A percentile compares a stretch with the other conserved stretches of the same genome.
Evolutionary conservation across 2,329 filamentous ascomycete genomes (phyloP).

Genomic region (Catunica adiposa): DNA sequence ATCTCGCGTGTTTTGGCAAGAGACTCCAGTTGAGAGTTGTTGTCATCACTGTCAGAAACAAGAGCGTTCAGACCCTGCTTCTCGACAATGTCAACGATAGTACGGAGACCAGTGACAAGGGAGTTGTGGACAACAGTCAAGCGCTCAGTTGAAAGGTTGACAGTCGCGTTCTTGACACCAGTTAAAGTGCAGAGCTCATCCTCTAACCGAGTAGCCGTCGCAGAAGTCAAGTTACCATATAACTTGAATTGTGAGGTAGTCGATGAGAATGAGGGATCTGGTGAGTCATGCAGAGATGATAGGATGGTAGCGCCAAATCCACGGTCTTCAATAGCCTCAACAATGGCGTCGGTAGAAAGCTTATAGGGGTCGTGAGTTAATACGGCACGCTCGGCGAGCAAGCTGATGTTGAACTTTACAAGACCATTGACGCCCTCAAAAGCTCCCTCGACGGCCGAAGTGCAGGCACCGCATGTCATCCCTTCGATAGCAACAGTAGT

Average conservation of each 20-base stretch:
- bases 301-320: constrained; percentile 79
- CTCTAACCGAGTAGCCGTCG: constrained; percentile 57
- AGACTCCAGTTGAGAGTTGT: constrained; percentile 90
- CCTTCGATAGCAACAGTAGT: constrained; percentile 85
- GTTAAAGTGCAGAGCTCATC: constrained; percentile 43
- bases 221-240: constrained; percentile 60
- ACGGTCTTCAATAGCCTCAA: constrained; percentile 70
- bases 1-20: constrained; percentile 94
- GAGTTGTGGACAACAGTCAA: constrained; percentile 60
- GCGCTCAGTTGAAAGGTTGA: constrained; percentile 59
- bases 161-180: constrained; percentile 56
- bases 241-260: constrained; percentile 64
- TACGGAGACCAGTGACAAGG: constrained; percentile 57
- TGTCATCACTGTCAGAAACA: constrained; percentile 81
- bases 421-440: constrained; percentile 65
- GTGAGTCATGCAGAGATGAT: constrained; percentile 49
- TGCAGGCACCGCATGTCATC: constrained; percentile 97
- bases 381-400: constrained; percentile 82
- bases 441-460: constrained; percentile 71
- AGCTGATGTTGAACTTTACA: constrained; percentile 81
- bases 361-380: constrained; percentile 64
- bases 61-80: constrained; percentile 74
- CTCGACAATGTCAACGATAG: constrained; percentile 69
- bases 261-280: constrained; percentile 36
- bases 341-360: constrained; percentile 57